Percentiles rank a stretch among this genome's conserved stretches.
phyloP scores from a whole-genome alignment of 495 filamentous ascomycete species.

The Geoglossum glabrum region DNA sequence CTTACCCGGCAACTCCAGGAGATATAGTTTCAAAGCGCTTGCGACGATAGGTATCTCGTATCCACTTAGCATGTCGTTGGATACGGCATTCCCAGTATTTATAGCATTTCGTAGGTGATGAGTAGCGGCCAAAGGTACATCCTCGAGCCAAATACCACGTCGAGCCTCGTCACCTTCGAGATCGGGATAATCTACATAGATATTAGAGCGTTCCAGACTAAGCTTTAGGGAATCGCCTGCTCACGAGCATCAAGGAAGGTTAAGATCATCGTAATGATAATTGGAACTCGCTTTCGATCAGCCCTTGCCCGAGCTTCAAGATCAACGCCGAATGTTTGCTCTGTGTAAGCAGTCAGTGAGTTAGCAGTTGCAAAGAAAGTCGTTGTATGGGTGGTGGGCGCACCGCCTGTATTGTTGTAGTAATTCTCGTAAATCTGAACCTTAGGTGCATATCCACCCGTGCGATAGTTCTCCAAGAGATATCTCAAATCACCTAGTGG shows the following conservation, averaged over 20 bases:
- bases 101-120: conserved; percentile 64
- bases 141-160: conserved; percentile 79
- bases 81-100: conserved; percentile 75
- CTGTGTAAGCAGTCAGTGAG: conserved; percentile 18
- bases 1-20: conserved; percentile 86
- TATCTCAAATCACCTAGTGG: conserved; percentile 82
- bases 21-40: conserved; percentile 82
- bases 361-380: background rate
- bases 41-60: conserved; percentile 90
- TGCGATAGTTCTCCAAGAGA: conserved; percentile 93
- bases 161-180: conserved; percentile 92
- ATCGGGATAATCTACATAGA: conserved; percentile 61
- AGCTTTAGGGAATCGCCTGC: conserved; percentile 10
- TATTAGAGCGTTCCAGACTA: conserved; percentile 1
- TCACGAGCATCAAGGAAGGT: conserved; percentile 79
- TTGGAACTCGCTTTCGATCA: conserved; percentile 84
- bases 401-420: conserved; percentile 85
- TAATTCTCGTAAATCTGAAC: conserved; percentile 98
- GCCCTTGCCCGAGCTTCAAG: conserved; percentile 82
- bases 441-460: conserved; percentile 73
- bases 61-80: conserved; percentile 53
- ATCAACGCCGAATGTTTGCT: conserved; percentile 95
- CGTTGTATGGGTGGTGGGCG: background rate
- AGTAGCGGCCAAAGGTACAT: conserved; percentile 69
- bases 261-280: conserved; percentile 79